Conservation (phyloP, 305 asterid species). For the Petunia hybrid region DNA sequence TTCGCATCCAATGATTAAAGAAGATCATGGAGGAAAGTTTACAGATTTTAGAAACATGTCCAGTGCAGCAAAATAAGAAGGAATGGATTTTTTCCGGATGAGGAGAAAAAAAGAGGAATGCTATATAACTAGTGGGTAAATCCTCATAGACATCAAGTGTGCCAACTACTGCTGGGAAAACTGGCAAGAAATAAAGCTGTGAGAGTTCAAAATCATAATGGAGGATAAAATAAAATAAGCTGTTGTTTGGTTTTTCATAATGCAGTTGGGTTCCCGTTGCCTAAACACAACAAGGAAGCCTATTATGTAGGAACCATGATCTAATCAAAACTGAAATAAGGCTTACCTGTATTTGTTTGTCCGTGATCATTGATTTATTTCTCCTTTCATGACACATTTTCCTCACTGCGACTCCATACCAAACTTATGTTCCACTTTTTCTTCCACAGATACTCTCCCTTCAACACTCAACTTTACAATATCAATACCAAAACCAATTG, state of each 20-base stretch:
- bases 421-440: slow-evolving; percentile 79
- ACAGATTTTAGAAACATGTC: not conserved
- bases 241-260: slow-evolving; percentile 4
- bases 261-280: not conserved
- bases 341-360: slow-evolving; percentile 73
- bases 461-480: not conserved
- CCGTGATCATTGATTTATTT: slow-evolving; percentile 75
- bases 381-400: slow-evolving; percentile 83
- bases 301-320: slow-evolving; percentile 28
- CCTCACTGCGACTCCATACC: slow-evolving; percentile 82
- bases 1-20: slow-evolving; percentile 14
- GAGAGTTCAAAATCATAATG: no score
- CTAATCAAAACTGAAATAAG: slow-evolving; percentile 31
- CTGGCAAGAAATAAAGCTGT: no score
- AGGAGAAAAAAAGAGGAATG: no score
- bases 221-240: not conserved
- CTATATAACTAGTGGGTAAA: no score
- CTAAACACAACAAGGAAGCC: not conserved
- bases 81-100: not conserved
- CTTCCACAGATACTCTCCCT: slow-evolving; percentile 60
- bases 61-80: not conserved
- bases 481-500: slow-evolving; percentile 17
- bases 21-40: not conserved
- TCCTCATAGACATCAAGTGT: no score
- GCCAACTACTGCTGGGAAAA: no score